Conservation (phyloP, 1,139 yeast genomes). For the Yamadazyma trypodendri region DNA sequence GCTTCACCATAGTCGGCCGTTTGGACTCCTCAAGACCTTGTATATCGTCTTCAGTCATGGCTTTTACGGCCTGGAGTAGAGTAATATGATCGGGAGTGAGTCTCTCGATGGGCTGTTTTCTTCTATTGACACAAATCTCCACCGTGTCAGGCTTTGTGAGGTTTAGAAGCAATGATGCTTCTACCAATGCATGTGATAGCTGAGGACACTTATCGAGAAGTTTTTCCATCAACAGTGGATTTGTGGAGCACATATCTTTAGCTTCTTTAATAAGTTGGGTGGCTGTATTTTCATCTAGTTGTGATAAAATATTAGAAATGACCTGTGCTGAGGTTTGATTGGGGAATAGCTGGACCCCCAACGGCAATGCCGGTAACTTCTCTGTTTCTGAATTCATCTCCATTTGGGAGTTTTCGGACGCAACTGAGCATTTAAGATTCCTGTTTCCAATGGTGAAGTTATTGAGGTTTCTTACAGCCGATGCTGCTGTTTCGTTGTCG, state of each 20-base stretch:
- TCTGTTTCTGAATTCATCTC: slow-evolving; percentile 18
- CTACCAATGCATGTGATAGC: slow-evolving; percentile 78
- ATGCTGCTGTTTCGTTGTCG: slow-evolving; percentile 77
- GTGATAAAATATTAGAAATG: slow-evolving; percentile 57
- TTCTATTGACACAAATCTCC: slow-evolving; percentile 38
- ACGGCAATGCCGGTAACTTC: slow-evolving; percentile 45
- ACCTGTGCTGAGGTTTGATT: slow-evolving; percentile 59
- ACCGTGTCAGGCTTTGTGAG: slow-evolving; percentile 57
- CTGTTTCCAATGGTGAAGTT: slow-evolving; percentile 77
- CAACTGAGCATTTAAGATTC: slow-evolving; percentile 69
- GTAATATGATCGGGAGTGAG: slow-evolving; percentile 49
- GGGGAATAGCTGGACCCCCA: slow-evolving; percentile 51
- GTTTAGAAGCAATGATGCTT: slow-evolving; percentile 62
- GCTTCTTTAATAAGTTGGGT: slow-evolving; percentile 59
- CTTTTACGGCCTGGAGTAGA: slow-evolving; percentile 55
- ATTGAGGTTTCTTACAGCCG: slow-evolving; percentile 87
- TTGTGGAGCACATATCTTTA: slow-evolving; percentile 58
- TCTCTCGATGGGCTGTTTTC: slow-evolving; percentile 38
- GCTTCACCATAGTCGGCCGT: slow-evolving; percentile 32
- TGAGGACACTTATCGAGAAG: slow-evolving; percentile 75
- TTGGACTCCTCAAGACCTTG: slow-evolving; percentile 61
- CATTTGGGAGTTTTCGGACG: slow-evolving; percentile 39
- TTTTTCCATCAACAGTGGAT: slow-evolving; percentile 63
- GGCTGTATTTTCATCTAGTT: slow-evolving; percentile 58
- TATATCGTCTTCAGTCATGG: slow-evolving; percentile 64